A percentile compares a stretch with the other conserved stretches of the same genome.
phyloP scores from a whole-genome alignment of 805 yeast species.

The Schizosaccharomyces octosporus region DNA sequence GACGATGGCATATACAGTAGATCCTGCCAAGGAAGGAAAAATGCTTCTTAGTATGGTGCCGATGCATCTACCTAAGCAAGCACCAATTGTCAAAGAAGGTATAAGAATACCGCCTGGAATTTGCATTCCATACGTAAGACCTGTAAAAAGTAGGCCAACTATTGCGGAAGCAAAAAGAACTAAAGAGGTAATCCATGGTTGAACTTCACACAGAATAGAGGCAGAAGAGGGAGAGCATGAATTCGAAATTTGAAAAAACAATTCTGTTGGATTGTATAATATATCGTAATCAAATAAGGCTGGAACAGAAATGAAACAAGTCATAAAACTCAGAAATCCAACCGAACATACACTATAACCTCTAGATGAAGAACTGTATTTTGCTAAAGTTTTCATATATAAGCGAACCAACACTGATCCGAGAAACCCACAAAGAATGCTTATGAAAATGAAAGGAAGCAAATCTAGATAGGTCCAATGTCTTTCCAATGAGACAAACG shows the following conservation, averaged over 20 bases:
- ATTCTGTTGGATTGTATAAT: conserved; percentile 31
- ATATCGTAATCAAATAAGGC: conserved; percentile 81
- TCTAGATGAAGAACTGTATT: conserved; percentile 45
- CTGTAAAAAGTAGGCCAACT: conserved; percentile 16
- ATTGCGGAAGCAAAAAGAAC: conserved; percentile 18
- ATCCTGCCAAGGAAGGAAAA: conserved; percentile 48
- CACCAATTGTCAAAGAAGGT: conserved; percentile 93
- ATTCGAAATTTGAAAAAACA: conserved; percentile 42
- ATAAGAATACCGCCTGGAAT: conserved; percentile 93
- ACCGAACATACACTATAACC: conserved; percentile 47
- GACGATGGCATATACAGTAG: conserved; percentile 53
- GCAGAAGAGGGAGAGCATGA: background rate
- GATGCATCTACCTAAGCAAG: conserved; percentile 70
- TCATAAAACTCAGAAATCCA: conserved; percentile 33
- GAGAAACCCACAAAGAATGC: conserved; percentile 75
- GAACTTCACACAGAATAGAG: conserved; percentile 21
- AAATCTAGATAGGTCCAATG: conserved; percentile 73
- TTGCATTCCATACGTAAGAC: conserved; percentile 77
- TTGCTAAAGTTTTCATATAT: conserved; percentile 51
- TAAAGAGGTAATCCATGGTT: conserved; percentile 9
- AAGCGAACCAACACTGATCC: conserved; percentile 55
- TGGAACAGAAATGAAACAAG: conserved; percentile 44
- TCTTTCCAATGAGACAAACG: conserved; percentile 68
- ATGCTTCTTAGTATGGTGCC: conserved; percentile 36
- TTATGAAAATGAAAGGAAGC: conserved; percentile 54